Conservation (phyloP, 805 yeast genomes). For the Yamadazyma nakazawae region DNA sequence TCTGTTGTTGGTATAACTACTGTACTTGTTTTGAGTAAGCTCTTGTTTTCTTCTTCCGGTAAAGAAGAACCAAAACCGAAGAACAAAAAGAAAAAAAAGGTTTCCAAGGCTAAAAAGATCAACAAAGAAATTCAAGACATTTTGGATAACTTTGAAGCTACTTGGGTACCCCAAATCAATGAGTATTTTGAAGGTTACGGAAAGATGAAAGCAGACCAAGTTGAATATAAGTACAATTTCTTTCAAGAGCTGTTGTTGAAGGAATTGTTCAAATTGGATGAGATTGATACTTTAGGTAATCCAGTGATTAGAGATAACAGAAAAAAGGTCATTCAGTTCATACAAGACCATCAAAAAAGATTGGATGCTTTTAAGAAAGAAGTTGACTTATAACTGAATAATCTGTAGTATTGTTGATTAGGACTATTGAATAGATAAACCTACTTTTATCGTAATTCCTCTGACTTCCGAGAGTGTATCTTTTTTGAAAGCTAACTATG, state of each 20-base stretch:
- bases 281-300: constrained; percentile 52
- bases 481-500: too few species aligned
- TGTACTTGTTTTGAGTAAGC: constrained; percentile 20
- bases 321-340: constrained; percentile 54
- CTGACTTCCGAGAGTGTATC: background rate
- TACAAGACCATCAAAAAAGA: constrained; percentile 57
- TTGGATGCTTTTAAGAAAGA: constrained; percentile 48
- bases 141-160: constrained; percentile 38
- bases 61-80: constrained; percentile 11
- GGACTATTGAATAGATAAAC: background rate
- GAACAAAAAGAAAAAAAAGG: constrained; percentile 33
- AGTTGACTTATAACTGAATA: constrained; percentile 14
- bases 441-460: background rate
- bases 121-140: constrained; percentile 37
- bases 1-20: constrained; percentile 24
- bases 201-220: constrained; percentile 26
- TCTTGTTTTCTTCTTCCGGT: constrained; percentile 11
- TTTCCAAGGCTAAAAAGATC: constrained; percentile 38
- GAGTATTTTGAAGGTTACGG: constrained; percentile 27
- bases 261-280: constrained; percentile 63
- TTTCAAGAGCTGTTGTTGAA: constrained; percentile 68
- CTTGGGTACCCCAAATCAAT: constrained; percentile 39
- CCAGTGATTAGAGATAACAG: constrained; percentile 53
- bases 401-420: background rate
- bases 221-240: constrained; percentile 50